Conservation (phyloP, 2,329 filamentous ascomycete species). For the Aspergillus carbonarius region DNA sequence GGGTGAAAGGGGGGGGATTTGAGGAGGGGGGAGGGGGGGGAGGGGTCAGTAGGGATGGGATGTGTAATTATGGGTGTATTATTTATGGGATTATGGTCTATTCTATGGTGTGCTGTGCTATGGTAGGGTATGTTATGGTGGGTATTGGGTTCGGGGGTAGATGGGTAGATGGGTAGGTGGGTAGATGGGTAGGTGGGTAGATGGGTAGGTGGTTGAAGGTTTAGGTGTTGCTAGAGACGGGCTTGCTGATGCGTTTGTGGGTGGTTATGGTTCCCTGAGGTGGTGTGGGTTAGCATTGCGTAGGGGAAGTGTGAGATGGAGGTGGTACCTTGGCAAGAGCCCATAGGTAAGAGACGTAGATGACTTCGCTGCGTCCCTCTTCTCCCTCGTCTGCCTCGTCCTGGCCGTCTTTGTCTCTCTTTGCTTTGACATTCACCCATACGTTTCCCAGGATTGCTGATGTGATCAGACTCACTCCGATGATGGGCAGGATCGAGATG, state of each 20-base stretch:
- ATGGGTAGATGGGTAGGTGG: not conserved
- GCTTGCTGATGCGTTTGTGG: conserved; percentile 25
- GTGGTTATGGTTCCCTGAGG: conserved; percentile 26
- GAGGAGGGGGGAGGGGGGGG: not conserved
- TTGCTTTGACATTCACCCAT: conserved; percentile 44
- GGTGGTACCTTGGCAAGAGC: conserved; percentile 28
- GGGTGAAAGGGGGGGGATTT: conserved; percentile 25
- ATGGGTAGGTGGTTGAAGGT: not conserved
- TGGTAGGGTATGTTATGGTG: not conserved
- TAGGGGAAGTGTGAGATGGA: not conserved
- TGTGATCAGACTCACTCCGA: conserved; percentile 50
- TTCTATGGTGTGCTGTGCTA: not conserved
- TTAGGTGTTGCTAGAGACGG: conserved; percentile 5
- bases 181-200: not conserved
- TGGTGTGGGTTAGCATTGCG: not conserved
- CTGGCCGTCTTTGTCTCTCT: conserved; percentile 16
- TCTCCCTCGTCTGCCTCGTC: conserved; percentile 6
- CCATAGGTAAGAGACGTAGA: conserved; percentile 33
- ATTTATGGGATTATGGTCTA: not conserved
- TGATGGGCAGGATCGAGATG: conserved; percentile 60
- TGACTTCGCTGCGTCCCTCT: conserved; percentile 28
- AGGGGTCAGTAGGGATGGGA: not conserved
- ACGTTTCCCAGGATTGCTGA: conserved; percentile 53
- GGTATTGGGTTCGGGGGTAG: too few relatives aligned
- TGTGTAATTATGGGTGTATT: not conserved